Conservation (phyloP, 352 stramenopile genomes). For the Globisporangium paroecandrum region DNA sequence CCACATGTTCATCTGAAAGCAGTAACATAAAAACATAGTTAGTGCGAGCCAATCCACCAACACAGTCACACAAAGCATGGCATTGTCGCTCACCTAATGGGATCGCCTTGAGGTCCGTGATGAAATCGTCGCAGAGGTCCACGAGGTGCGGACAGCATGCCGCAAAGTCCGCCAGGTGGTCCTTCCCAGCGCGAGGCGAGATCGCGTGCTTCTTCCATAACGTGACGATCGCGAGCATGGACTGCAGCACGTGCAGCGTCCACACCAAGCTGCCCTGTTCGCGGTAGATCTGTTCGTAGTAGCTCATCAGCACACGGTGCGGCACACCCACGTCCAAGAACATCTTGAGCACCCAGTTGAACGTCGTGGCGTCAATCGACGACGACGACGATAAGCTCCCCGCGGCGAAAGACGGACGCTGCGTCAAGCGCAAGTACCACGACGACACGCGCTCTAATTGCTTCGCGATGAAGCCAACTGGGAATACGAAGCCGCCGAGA, state of each 20-base stretch:
- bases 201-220: constrained; percentile 84
- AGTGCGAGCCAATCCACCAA: background rate
- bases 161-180: constrained; percentile 69
- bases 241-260: constrained; percentile 75
- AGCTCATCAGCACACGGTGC: constrained; percentile 65
- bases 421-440: constrained; percentile 72
- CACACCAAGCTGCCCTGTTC: constrained; percentile 54
- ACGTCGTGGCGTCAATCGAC: constrained; percentile 57
- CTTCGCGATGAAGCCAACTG: constrained; percentile 69
- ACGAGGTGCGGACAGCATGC: constrained; percentile 75
- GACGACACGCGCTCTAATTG: constrained; percentile 71
- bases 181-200: constrained; percentile 60
- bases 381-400: constrained; percentile 33
- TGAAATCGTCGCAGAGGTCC: constrained; percentile 73
- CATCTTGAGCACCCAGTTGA: constrained; percentile 82
- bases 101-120: constrained; percentile 77
- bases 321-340: constrained; percentile 81
- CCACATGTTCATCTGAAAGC: constrained; percentile 50
- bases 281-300: constrained; percentile 81
- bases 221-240: constrained; percentile 69
- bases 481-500: constrained; percentile 63
- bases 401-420: constrained; percentile 36
- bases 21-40: constrained; percentile 14
- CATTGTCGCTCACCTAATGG: constrained; percentile 46
- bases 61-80: background rate